phyloP scores from a whole-genome alignment of 768 basidiomycete species.

The Podaxis sp. region DNA sequence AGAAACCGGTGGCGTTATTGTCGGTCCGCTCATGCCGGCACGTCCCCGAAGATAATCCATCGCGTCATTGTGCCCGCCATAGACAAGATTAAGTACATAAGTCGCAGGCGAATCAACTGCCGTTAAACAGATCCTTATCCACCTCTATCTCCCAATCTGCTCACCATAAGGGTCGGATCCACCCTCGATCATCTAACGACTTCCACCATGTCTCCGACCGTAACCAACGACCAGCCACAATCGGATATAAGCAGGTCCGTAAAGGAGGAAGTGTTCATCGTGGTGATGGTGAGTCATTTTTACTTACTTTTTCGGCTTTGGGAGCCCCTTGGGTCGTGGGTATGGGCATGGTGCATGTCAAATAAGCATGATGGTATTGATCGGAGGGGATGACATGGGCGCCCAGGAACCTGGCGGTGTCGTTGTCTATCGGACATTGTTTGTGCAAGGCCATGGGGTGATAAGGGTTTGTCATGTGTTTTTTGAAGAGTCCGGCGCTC shows the following conservation, averaged over 20 bases:
- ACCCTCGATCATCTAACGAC: neutral
- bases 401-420: neutral
- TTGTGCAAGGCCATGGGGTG: too few relatives aligned
- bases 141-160: too few relatives aligned
- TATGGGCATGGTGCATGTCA: neutral
- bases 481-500: too few relatives aligned
- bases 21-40: slow-evolving; percentile 10
- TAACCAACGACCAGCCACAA: neutral
- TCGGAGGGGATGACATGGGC: neutral
- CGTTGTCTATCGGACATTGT: too few relatives aligned
- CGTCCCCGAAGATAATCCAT: slow-evolving; percentile 6
- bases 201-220: neutral
- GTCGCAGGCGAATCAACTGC: too few relatives aligned
- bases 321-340: neutral
- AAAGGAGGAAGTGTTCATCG: slow-evolving; percentile 31
- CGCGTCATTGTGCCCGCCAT: neutral
- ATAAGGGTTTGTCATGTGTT: too few relatives aligned
- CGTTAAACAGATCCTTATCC: too few relatives aligned
- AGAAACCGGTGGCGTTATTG: neutral
- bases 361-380: neutral
- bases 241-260: neutral
- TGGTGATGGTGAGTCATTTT: slow-evolving; percentile 46
- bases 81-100: too few relatives aligned
- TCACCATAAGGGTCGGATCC: too few relatives aligned
- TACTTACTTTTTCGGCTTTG: neutral